Conservation (phyloP, 306 rosid species). For the Fragaria vesca region DNA sequence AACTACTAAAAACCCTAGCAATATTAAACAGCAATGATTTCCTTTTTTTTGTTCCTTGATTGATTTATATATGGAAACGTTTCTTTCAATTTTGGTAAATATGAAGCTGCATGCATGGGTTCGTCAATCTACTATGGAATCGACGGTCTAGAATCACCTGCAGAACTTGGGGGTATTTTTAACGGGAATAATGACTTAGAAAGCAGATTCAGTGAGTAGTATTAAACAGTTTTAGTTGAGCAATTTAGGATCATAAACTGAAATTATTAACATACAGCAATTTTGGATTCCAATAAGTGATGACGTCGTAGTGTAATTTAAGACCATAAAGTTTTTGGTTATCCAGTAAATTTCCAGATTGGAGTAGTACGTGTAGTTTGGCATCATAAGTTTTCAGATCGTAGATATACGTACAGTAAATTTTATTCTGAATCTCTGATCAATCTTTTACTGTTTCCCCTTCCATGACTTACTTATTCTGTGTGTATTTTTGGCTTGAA, state of each 20-base stretch:
- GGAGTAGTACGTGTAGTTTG: too few relatives aligned
- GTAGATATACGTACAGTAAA: neutral
- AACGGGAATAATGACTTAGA: neutral
- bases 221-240: neutral
- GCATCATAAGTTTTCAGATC: neutral
- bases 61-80: too few relatives aligned
- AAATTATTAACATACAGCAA: neutral
- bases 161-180: neutral
- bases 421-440: neutral
- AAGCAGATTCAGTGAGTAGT: neutral
- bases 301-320: neutral
- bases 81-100: neutral
- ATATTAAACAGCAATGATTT: neutral
- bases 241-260: neutral
- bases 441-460: neutral
- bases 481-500: neutral
- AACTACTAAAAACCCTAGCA: neutral
- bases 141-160: neutral
- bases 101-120: neutral
- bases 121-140: neutral
- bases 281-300: neutral
- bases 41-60: neutral
- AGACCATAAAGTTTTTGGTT: neutral
- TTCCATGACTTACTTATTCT: neutral
- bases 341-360: too few relatives aligned